phyloP scores from a whole-genome alignment of 1,284 basidiomycete genomes.

The Austropuccinia psidii region DNA sequence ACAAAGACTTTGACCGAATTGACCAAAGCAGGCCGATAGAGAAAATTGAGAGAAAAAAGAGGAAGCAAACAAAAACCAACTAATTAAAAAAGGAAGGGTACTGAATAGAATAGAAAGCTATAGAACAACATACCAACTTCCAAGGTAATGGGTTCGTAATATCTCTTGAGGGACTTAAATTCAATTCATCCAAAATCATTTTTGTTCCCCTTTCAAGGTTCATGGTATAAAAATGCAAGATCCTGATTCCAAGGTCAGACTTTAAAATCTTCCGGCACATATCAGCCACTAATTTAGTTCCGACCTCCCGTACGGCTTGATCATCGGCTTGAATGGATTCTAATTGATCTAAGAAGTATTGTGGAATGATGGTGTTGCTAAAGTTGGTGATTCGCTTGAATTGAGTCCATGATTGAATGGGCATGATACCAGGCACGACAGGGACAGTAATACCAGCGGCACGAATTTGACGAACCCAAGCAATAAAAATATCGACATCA shows the following conservation, averaged over 20 bases:
- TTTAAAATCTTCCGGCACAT: slow-evolving; percentile 40
- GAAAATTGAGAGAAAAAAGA: slow-evolving; percentile 1
- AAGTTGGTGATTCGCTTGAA: slow-evolving; percentile 86
- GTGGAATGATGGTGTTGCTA: slow-evolving; percentile 72
- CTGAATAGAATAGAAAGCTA: not conserved
- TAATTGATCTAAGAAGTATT: slow-evolving; percentile 61
- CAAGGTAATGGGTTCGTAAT: slow-evolving; percentile 65
- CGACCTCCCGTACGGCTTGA: slow-evolving; percentile 39
- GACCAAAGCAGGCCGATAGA: no score
- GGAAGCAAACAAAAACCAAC: slow-evolving; percentile 36
- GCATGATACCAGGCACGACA: slow-evolving; percentile 94
- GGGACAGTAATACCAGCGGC: slow-evolving; percentile 79
- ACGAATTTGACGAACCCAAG: slow-evolving; percentile 69
- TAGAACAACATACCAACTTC: slow-evolving; percentile 50
- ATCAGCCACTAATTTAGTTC: slow-evolving; percentile 42
- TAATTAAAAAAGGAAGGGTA: slow-evolving; percentile 14
- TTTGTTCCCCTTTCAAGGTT: slow-evolving; percentile 61
- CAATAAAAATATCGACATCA: slow-evolving; percentile 74
- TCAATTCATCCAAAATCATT: slow-evolving; percentile 71
- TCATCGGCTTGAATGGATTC: slow-evolving; percentile 59
- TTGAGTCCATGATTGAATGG: slow-evolving; percentile 89
- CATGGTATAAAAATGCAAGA: slow-evolving; percentile 48
- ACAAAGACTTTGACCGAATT: slow-evolving; percentile 67
- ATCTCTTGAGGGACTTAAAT: slow-evolving; percentile 71
- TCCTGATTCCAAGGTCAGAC: slow-evolving; percentile 39